phyloP scores from a whole-genome alignment of 1,284 basidiomycete genomes.

The Ustilago hordei region DNA sequence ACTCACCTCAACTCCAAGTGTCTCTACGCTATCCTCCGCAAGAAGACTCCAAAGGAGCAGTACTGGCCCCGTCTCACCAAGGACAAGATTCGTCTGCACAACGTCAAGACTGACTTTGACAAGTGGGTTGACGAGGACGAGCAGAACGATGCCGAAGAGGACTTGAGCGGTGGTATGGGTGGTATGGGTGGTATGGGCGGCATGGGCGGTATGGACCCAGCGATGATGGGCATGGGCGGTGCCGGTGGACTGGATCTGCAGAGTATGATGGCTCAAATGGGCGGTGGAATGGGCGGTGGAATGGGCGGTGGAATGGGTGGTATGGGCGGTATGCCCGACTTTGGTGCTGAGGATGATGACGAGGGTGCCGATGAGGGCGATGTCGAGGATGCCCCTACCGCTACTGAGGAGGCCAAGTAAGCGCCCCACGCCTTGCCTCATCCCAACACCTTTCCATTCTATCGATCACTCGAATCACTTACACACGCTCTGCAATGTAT shows the following conservation, averaged over 20 bases:
- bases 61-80: constrained; percentile 70
- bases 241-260: constrained; percentile 42
- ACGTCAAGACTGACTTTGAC: constrained; percentile 70
- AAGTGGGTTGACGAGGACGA: constrained; percentile 71
- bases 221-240: constrained; percentile 28
- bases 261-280: constrained; percentile 45
- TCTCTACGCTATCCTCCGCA: constrained; percentile 66
- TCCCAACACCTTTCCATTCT: not conserved
- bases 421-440: not conserved
- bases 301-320: constrained; percentile 20
- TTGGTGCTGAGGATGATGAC: constrained; percentile 54
- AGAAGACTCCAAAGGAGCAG: constrained; percentile 64
- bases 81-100: constrained; percentile 69
- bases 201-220: constrained; percentile 60
- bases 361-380: constrained; percentile 58
- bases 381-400: constrained; percentile 42
- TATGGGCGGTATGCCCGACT: constrained; percentile 31
- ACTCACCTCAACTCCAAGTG: constrained; percentile 65
- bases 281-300: constrained; percentile 21
- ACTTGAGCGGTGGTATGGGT: constrained; percentile 69
- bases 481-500: constrained; percentile 6
- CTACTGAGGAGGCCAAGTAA: constrained; percentile 43
- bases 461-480: not conserved
- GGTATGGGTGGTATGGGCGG: constrained; percentile 69
- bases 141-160: constrained; percentile 62